These are phyloP conservation scores for Stachybotrys echinatus DNA, from an alignment of 2,329 filamentous ascomycete genomes.

Conservation along the genomic window DNA sequence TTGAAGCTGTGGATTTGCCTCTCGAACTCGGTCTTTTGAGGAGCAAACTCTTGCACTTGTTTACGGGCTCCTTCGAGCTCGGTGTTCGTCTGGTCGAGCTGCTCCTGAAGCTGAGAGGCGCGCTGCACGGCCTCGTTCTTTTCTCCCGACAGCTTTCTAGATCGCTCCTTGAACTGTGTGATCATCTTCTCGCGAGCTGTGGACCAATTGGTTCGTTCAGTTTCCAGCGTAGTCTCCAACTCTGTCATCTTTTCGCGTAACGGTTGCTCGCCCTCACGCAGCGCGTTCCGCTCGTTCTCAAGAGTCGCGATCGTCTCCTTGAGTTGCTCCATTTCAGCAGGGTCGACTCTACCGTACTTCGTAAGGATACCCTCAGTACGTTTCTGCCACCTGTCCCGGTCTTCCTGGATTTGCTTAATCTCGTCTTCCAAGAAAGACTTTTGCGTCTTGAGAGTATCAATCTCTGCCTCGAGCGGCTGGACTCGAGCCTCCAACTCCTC, in stretches of 20 bases:
- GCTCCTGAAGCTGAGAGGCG: constrained; percentile 46
- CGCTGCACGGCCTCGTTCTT: constrained; percentile 47
- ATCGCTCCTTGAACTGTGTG: constrained; percentile 59
- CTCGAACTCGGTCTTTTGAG: constrained; percentile 30
- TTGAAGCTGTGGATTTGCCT: constrained; percentile 39
- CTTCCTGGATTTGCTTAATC: constrained; percentile 81
- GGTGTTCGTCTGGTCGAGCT: constrained; percentile 39
- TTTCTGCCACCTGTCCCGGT: constrained; percentile 93
- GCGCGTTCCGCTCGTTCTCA: constrained; percentile 57
- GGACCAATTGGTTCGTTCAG: constrained; percentile 50
- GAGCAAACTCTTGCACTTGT: constrained; percentile 22
- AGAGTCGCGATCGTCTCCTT: constrained; percentile 69
- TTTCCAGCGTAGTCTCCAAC: constrained; percentile 45
- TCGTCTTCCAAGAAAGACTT: constrained; percentile 80
- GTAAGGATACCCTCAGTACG: constrained; percentile 91
- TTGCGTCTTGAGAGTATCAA: constrained; percentile 78
- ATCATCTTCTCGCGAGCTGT: constrained; percentile 47
- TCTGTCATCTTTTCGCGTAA: constrained; percentile 50
- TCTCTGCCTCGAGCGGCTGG: constrained; percentile 73
- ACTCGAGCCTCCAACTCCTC: constrained; percentile 70
- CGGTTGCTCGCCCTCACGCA: constrained; percentile 44
- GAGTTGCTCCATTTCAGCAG: constrained; percentile 83
- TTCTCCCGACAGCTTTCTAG: constrained; percentile 47
- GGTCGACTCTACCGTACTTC: constrained; percentile 93
- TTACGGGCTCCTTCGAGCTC: constrained; percentile 51